Conservation (phyloP, 306 rosid genomes). For the Urtica urens region DNA sequence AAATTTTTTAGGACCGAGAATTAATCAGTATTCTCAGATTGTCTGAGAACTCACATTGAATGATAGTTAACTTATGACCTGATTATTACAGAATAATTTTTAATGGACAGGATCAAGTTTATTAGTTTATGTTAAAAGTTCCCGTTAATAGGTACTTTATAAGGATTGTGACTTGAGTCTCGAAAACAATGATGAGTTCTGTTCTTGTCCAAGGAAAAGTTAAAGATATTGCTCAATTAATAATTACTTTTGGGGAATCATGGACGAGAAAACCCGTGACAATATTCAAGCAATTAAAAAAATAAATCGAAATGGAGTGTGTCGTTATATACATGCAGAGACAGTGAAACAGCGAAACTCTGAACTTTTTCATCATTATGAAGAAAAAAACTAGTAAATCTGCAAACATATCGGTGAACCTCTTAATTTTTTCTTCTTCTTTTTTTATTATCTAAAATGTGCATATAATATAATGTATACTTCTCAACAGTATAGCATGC, state of each 20-base stretch:
- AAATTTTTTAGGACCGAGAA: no score
- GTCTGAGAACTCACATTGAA: no score
- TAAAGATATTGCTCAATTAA: no score
- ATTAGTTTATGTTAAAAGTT: not conserved
- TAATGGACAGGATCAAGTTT: constrained; percentile 10
- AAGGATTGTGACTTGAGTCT: constrained; percentile 45
- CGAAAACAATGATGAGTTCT: constrained; percentile 60
- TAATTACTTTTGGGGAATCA: constrained; percentile 25
- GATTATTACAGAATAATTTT: not conserved
- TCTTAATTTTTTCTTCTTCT: constrained; percentile 29
- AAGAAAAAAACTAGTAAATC: constrained; percentile 55
- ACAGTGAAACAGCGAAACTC: constrained; percentile 27
- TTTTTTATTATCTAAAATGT: constrained; percentile 1
- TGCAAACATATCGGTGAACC: constrained; percentile 45
- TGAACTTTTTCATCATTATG: constrained; percentile 47
- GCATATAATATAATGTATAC: not conserved
- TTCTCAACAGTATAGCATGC: constrained; percentile 8
- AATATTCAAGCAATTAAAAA: not conserved
- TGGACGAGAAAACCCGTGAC: constrained; percentile 44
- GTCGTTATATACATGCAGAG: constrained; percentile 26
- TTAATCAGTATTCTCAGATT: no score
- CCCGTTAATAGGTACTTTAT: constrained; percentile 5
- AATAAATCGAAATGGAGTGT: constrained; percentile 18
- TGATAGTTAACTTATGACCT: not conserved
- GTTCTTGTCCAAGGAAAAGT: constrained; percentile 36